Evolutionary conservation across 768 basidiomycete species (phyloP), one percentile per base, ranked within the genome.

Genomic region (Rhizopogon salebrosus): DNA sequence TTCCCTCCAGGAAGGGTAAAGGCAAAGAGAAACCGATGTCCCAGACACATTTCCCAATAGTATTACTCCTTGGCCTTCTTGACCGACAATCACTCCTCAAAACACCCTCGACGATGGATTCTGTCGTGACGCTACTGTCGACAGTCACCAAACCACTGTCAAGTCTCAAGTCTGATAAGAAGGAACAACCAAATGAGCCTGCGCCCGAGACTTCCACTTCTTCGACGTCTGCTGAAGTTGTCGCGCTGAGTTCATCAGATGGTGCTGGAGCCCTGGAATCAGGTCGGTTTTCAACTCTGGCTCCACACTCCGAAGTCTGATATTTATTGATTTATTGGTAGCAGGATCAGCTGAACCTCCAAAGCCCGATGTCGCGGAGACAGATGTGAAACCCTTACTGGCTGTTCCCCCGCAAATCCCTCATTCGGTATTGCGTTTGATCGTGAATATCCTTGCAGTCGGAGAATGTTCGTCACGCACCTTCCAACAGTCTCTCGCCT

Each of bases 391-490:
- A 52, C 64, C 74, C n/a, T 66, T 89, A 13, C 72, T 92, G 13
- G 75, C 85, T 10, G 81, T 78, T 49, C 84, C 90, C 16, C 97
- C 97, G 11, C 84, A 87, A 57, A 86, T 98, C 54, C 92, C 95
- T 6, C 82, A 89, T 48, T 67, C 82, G 3, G 85, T 89, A n/a
- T 77, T 98, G 23, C 85, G 90, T 35, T 80, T 94, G 35, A 92
- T 98, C 55, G 93, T 97, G 65, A 98, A 98, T 68, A 93, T 98
- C 60, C 75, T 99, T 57, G 98, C 97, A n/a, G 79, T 88, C 18
- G 97, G 97, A 40, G 97, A 99, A 74, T 98, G 95, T 64, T 93
- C 94, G 22, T 90, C 88, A 39, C 80, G 89, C 29, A 97, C 95
- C n/a, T 99, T 99, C 80, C 88, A 93, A 60, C 86, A 94, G 64